Percentiles rank a stretch among this genome's conserved stretches.
Evolutionary conservation across 495 filamentous ascomycete species (phyloP).

Genomic region (Penicilliopsis zonata): DNA sequence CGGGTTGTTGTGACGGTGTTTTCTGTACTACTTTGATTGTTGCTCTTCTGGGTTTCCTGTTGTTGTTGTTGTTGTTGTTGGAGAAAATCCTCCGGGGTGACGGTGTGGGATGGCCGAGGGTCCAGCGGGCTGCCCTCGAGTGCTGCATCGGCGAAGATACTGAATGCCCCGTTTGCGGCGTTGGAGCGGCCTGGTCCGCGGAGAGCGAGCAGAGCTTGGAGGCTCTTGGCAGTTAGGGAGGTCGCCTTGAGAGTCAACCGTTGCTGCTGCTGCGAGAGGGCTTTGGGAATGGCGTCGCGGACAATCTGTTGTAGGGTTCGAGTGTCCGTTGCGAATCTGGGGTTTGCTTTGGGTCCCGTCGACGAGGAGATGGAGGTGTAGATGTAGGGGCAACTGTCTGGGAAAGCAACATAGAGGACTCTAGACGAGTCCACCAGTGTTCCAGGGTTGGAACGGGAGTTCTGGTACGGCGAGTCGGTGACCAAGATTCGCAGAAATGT

Average conservation of each 20-base stretch:
- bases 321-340: slow-evolving; percentile 33
- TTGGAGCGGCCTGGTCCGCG: slow-evolving; percentile 57
- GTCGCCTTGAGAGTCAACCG: slow-evolving; percentile 56
- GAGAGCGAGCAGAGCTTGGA: slow-evolving; percentile 50
- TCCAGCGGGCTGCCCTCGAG: slow-evolving; percentile 47
- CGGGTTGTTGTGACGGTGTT: too few relatives aligned
- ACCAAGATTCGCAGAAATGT: slow-evolving; percentile 66
- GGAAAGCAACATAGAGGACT: slow-evolving; percentile 67
- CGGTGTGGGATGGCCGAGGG: slow-evolving; percentile 27
- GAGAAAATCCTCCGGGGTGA: slow-evolving; percentile 28
- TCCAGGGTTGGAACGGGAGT: slow-evolving; percentile 22
- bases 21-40: too few relatives aligned
- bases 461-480: slow-evolving; percentile 59
- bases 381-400: slow-evolving; percentile 60
- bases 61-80: not conserved
- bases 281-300: slow-evolving; percentile 63
- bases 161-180: slow-evolving; percentile 62
- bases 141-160: slow-evolving; percentile 58
- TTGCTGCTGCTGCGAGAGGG: slow-evolving; percentile 56
- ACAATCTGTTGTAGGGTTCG: slow-evolving; percentile 57
- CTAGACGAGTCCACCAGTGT: slow-evolving; percentile 42
- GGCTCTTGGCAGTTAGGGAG: slow-evolving; percentile 51
- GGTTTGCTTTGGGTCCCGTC: slow-evolving; percentile 14
- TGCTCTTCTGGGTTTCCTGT: slow-evolving; percentile 11
- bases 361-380: slow-evolving; percentile 51